A percentile compares a stretch with the other conserved stretches of the same genome.
These are phyloP conservation scores for Urtica urens DNA, from an alignment of 306 rosid genomes.

Conservation along the genomic window DNA sequence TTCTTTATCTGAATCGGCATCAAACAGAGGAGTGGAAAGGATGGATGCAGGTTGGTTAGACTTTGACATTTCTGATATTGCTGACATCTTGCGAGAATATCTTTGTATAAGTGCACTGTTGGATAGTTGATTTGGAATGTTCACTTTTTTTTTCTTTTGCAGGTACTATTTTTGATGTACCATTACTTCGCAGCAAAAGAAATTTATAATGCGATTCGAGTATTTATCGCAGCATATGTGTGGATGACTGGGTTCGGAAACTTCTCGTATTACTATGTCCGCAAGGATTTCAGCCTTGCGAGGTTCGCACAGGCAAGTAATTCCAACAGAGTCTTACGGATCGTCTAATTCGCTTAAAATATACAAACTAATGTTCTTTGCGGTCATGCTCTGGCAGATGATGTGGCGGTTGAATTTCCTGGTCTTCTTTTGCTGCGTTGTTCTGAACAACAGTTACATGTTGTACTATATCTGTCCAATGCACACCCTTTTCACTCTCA, in stretches of 20 bases:
- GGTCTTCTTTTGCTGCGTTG: conserved; percentile 63
- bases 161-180: conserved; percentile 88
- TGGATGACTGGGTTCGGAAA: conserved; percentile 99
- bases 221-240: conserved; percentile 85
- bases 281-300: conserved; percentile 83
- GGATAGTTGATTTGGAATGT: background rate
- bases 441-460: conserved; percentile 87
- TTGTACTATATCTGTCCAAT: conserved; percentile 95
- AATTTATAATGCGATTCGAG: conserved; percentile 72
- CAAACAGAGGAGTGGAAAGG: conserved; percentile 99
- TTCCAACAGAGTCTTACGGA: conserved; percentile 17
- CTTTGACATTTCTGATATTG: conserved; percentile 1
- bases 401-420: conserved; percentile 99
- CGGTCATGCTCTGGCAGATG: conserved; percentile 59
- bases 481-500: conserved; percentile 94
- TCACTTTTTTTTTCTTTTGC: background rate
- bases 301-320: conserved; percentile 78
- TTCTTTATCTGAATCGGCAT: conserved; percentile 86
- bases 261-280: conserved; percentile 84
- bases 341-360: conserved; percentile 4
- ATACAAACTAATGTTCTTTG: conserved; percentile 6
- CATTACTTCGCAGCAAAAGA: conserved; percentile 88
- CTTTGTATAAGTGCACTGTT: background rate
- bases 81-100: background rate
- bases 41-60: conserved; percentile 88